phyloP scores from a whole-genome alignment of 2,329 filamentous ascomycete genomes.

The Penicillium sp. region DNA sequence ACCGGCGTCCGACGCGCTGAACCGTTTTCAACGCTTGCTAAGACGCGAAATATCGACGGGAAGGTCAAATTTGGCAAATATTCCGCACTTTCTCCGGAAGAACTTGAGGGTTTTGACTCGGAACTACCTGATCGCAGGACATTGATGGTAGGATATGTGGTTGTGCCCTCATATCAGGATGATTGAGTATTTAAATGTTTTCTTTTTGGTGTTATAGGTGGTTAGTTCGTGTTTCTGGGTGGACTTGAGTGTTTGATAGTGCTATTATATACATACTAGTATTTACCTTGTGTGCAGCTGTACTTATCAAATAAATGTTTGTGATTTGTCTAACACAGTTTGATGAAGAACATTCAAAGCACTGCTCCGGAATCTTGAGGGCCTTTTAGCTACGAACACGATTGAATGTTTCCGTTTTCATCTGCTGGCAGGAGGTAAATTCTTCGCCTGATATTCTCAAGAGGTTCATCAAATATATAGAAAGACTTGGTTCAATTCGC shows the following conservation, averaged over 20 bases:
- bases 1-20: slow-evolving; percentile 77
- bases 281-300: not conserved
- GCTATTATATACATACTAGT: not conserved
- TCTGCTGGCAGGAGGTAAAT: not conserved
- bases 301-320: not conserved
- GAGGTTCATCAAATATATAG: not conserved
- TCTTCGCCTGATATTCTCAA: not conserved
- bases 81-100: slow-evolving; percentile 46
- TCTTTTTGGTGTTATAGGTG: not conserved
- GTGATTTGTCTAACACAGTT: not conserved
- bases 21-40: slow-evolving; percentile 83
- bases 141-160: slow-evolving; percentile 44
- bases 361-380: not conserved
- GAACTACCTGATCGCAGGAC: slow-evolving; percentile 23
- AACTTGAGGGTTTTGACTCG: slow-evolving; percentile 19
- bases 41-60: slow-evolving; percentile 78
- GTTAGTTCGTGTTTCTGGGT: not conserved
- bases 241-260: not conserved
- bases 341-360: not conserved
- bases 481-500: not conserved
- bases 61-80: slow-evolving; percentile 91
- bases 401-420: not conserved
- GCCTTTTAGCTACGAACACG: too few relatives aligned
- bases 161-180: slow-evolving; percentile 33
- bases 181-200: slow-evolving; percentile 4